These are phyloP conservation scores for Cavenderia fasciculata DNA, from an alignment of 78 protist species.

Conservation along the genomic window DNA sequence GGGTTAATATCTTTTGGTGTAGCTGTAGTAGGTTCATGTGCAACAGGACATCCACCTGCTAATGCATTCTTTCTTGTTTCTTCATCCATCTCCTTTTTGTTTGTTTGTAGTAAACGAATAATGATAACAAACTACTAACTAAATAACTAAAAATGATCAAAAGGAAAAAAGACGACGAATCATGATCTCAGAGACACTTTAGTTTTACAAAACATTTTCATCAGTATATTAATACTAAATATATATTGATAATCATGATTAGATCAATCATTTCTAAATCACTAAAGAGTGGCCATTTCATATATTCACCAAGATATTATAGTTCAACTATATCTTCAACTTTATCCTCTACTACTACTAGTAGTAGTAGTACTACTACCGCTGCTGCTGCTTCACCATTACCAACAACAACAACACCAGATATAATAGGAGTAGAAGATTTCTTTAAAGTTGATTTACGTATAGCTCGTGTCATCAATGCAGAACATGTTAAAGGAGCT, in stretches of 20 bases:
- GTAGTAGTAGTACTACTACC: not conserved
- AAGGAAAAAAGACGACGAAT: no score
- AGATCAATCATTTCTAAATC: no score
- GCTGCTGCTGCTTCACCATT: not conserved
- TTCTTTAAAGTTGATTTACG: constrained; percentile 64
- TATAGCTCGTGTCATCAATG: constrained; percentile 19
- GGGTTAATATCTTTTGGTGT: constrained; percentile 83
- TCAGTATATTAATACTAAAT: no score
- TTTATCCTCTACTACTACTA: not conserved
- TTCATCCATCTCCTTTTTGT: not conserved
- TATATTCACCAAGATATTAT: no score
- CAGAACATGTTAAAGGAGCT: constrained; percentile 55
- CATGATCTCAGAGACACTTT: no score
- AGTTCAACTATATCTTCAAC: no score
- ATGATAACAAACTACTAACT: not conserved
- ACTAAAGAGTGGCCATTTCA: no score
- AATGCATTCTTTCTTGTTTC: constrained; percentile 5
- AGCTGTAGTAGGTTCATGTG: no score
- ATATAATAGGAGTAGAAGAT: constrained; percentile 35
- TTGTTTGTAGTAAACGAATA: not conserved
- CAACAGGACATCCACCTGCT: constrained; percentile 75
- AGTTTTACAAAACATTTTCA: no score
- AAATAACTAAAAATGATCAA: not conserved
- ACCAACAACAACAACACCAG: constrained; percentile 5
- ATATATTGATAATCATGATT: no score